phyloP scores from a whole-genome alignment of 129 eudicot species.

The Kitagawia praeruptora region DNA sequence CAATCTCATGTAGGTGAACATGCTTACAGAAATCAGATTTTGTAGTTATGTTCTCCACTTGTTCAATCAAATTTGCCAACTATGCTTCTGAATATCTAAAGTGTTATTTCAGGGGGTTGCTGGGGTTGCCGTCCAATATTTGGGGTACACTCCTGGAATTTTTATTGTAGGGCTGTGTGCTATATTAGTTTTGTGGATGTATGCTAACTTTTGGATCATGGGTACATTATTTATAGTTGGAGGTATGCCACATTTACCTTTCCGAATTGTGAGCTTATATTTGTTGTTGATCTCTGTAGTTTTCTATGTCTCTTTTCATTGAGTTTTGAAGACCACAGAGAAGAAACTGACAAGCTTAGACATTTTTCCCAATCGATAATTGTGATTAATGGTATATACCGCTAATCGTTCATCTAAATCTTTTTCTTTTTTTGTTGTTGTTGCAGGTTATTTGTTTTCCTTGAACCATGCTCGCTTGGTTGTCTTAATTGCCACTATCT shows the following conservation, averaged over 20 bases:
- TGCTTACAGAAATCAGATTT: neutral
- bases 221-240: conserved; percentile 91
- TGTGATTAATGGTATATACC: neutral
- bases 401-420: neutral
- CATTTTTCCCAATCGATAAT: neutral
- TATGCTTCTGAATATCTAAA: conserved; percentile 3
- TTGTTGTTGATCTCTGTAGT: neutral
- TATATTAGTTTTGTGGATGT: conserved; percentile 90
- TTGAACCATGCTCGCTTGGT: conserved; percentile 82
- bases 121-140: conserved; percentile 69
- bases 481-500: conserved; percentile 72
- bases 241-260: conserved; percentile 38
- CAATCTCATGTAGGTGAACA: neutral
- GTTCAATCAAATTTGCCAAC: neutral
- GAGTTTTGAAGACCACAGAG: neutral
- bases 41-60: neutral
- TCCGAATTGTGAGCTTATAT: neutral
- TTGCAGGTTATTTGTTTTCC: conserved; percentile 93
- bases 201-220: conserved; percentile 96
- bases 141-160: conserved; percentile 95
- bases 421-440: neutral
- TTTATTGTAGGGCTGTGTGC: conserved; percentile 87
- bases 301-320: neutral
- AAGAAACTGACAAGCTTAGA: neutral
- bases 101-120: conserved; percentile 64